These are phyloP conservation scores for Helenozyma rhizophorensis DNA, from an alignment of 805 yeast species.

Conservation along the genomic window DNA sequence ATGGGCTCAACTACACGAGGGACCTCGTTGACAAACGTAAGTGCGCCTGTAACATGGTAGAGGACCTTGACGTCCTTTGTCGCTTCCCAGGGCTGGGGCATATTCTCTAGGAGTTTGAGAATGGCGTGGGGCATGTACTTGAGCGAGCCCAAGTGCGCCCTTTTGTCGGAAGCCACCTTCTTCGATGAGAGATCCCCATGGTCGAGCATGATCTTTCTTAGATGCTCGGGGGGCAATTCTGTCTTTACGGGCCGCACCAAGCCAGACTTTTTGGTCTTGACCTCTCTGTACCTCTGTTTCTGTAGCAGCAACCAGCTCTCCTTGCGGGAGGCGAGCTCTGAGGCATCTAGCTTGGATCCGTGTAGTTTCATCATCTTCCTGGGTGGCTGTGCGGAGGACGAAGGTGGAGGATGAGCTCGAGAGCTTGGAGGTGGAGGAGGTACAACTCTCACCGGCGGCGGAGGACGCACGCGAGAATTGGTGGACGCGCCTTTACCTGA, in stretches of 20 bases:
- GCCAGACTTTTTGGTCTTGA: constrained; percentile 31
- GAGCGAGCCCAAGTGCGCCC: constrained; percentile 84
- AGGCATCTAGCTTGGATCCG: not conserved
- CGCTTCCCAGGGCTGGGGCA: constrained; percentile 99
- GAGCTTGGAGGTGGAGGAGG: constrained; percentile 16
- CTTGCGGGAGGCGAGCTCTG: constrained; percentile 40
- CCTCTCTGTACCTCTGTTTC: constrained; percentile 48
- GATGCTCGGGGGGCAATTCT: constrained; percentile 92
- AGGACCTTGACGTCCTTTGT: constrained; percentile 79
- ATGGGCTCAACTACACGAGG: constrained; percentile 92
- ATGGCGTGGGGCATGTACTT: constrained; percentile 96
- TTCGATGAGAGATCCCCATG: constrained; percentile 83
- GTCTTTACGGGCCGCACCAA: constrained; percentile 57
- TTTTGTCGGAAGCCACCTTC: constrained; percentile 76
- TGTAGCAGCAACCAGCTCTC: constrained; percentile 62
- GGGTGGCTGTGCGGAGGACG: constrained; percentile 8
- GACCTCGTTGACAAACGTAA: constrained; percentile 87
- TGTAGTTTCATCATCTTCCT: constrained; percentile 7
- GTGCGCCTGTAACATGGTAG: constrained; percentile 90
- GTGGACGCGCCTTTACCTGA: not conserved
- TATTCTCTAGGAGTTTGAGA: constrained; percentile 81
- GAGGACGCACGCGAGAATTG: constrained; percentile 6
- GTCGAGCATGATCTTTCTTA: constrained; percentile 75
- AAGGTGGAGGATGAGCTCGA: constrained; percentile 28
- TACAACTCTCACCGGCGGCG: constrained; percentile 13